phyloP scores from a whole-genome alignment of 805 yeast genomes.

The Wickerhamomyces canadensis region DNA sequence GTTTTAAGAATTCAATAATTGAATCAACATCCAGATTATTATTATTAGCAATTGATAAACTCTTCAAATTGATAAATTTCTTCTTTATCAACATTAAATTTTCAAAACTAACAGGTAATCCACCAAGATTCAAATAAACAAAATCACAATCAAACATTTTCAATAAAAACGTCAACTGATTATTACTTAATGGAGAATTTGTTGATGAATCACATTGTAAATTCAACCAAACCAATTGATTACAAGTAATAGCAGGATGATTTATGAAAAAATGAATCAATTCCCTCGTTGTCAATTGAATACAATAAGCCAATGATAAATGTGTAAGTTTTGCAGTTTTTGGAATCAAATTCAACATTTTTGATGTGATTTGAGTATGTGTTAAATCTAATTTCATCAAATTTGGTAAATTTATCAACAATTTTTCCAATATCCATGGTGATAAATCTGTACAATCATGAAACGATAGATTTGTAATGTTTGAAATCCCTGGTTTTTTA shows the following conservation, averaged over 20 bases:
- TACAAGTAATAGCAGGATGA: conserved; percentile 56
- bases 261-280: conserved; percentile 61
- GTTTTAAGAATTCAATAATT: conserved; percentile 27
- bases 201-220: conserved; percentile 60
- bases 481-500: conserved; percentile 15
- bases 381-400: conserved; percentile 70
- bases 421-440: conserved; percentile 43
- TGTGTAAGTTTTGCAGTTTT: conserved; percentile 61
- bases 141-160: conserved; percentile 35
- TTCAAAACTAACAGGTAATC: conserved; percentile 46
- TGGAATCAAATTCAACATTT: conserved; percentile 51
- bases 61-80: conserved; percentile 32
- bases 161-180: conserved; percentile 42
- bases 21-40: conserved; percentile 28
- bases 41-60: conserved; percentile 31
- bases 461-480: conserved; percentile 47
- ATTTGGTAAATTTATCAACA: conserved; percentile 51
- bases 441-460: conserved; percentile 85
- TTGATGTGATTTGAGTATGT: conserved; percentile 71
- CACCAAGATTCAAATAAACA: conserved; percentile 54
- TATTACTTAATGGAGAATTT: conserved; percentile 50
- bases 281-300: conserved; percentile 66
- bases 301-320: conserved; percentile 60
- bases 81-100: conserved; percentile 33
- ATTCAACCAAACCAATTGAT: conserved; percentile 59